Evolutionary conservation across 495 filamentous ascomycete species (phyloP).

Genomic region (Hypoxylon crocopeplum): DNA sequence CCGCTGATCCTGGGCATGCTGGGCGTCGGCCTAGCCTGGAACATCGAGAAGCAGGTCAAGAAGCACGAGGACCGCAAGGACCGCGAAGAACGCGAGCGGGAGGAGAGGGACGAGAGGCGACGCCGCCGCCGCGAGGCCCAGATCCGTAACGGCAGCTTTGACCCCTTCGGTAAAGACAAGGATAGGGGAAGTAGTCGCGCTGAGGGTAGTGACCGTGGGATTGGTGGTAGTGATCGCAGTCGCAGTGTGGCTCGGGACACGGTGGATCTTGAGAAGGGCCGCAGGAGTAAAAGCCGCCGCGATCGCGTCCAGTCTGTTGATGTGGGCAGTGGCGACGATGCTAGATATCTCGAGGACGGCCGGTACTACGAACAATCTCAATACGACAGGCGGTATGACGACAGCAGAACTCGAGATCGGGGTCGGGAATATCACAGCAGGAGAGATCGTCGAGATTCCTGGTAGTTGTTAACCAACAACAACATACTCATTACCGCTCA

Average conservation of each 20-base stretch:
- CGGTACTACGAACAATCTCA: constrained; percentile 27
- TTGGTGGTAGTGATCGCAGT: constrained; percentile 8
- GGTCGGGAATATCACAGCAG: constrained; percentile 3
- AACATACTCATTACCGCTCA: not conserved
- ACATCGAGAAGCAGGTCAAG: constrained; percentile 41
- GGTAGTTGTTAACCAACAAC: constrained; percentile 4
- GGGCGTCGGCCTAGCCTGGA: constrained; percentile 36
- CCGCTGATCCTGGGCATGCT: constrained; percentile 34
- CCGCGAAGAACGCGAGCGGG: constrained; percentile 15
- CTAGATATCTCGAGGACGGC: constrained; percentile 28
- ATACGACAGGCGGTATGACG: constrained; percentile 16
- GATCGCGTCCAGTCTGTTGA: constrained; percentile 16
- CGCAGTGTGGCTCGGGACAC: constrained; percentile 15
- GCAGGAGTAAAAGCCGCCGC: not conserved
- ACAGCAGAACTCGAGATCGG: constrained; percentile 3
- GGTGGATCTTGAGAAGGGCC: constrained; percentile 6
- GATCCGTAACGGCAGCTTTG: constrained; percentile 6
- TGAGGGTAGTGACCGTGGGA: constrained; percentile 1
- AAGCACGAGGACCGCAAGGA: constrained; percentile 38
- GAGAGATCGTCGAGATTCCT: constrained; percentile 34
- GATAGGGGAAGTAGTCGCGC: constrained; percentile 2
- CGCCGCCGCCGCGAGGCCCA: constrained; percentile 8
- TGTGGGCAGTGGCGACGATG: constrained; percentile 3
- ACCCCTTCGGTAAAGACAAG: not conserved
- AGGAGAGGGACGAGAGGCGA: constrained; percentile 3